Base-by-base conservation (phyloP, 306 rosid species). In the Luffa aegyptiaca region DNA sequence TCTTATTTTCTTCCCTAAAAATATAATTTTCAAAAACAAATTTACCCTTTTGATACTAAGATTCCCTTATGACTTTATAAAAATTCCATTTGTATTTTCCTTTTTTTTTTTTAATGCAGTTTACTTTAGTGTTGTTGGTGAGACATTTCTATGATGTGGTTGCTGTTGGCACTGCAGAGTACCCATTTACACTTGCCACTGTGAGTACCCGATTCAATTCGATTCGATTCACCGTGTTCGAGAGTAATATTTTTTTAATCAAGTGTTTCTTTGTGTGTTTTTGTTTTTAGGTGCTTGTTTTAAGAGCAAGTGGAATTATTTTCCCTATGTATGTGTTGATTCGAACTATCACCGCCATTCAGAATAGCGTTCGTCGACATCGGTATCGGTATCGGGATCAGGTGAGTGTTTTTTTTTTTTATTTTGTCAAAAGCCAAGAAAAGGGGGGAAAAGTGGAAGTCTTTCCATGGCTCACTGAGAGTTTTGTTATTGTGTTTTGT, bases 131-230 rank as follows among this genome's bases (percentile, higher is more conserved):
- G 55, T 83, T 96, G 82, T 93, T 96, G 3, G 88, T 90, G 79
- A 91, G 93, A 85, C 97, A 96, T 84, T 80, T 87, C 83, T 83
- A 84, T 45, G 87, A 59, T 44, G 88, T 90, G 70, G 80, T 92
- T 14, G 81, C 81, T 31, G 83, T 78, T 46, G 89, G 85, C 82
- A 74, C 86, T 1, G 91, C 84, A 83, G 94, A 87, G 6, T 90
- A 93, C 85, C 99, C 98, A 10, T 96, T 96, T 81, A 83, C 99
- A 21, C 85, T 91, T 65, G 26, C 88, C 2, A 93, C 97, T 0
- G 99, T 96, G 82, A 90, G 96, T 83, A 44, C 39, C 52, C 3
- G 8, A 45, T 10, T 21, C 1, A 2, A 20, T 20, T n/a, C 12
- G 5, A 7, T 39, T 16, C 13, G 0, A 0, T 41, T 33, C 2